Evolutionary conservation across 495 filamentous ascomycete genomes (phyloP).

Genomic region (Annulohypoxylon bovei): DNA sequence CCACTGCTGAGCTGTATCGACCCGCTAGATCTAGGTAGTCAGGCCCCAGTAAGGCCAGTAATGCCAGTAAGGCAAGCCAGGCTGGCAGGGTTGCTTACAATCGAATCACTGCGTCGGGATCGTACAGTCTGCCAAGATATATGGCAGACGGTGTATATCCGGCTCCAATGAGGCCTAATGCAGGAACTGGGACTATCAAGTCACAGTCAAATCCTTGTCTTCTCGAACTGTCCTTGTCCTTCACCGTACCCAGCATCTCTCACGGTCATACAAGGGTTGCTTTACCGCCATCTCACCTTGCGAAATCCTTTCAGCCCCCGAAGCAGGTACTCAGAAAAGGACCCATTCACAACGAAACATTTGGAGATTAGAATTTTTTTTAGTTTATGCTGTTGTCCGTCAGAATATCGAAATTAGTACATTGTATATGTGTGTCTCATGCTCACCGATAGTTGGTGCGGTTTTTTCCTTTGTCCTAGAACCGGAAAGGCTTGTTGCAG

Average conservation of each 20-base stretch:
- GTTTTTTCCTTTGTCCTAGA: conserved; percentile 47
- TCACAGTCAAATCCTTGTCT: conserved; percentile 7
- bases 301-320: conserved; percentile 43
- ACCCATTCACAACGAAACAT: conserved; percentile 39
- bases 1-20: conserved; percentile 42
- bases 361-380: conserved; percentile 36
- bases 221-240: conserved; percentile 17
- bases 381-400: conserved; percentile 45
- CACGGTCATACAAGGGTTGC: conserved; percentile 31
- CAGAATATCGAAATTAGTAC: conserved; percentile 33
- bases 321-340: conserved; percentile 19
- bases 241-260: conserved; percentile 41
- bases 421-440: conserved; percentile 51
- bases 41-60: conserved; percentile 1
- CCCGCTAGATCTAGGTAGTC: conserved; percentile 13
- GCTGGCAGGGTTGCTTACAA: conserved; percentile 12
- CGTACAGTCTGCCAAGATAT: conserved; percentile 34
- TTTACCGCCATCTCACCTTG: conserved; percentile 45
- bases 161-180: conserved; percentile 36
- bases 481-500: conserved; percentile 50
- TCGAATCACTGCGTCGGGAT: conserved; percentile 35
- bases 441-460: conserved; percentile 51
- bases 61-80: neutral
- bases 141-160: conserved; percentile 19
- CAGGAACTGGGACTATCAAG: conserved; percentile 37